Evolutionary conservation across 2,329 filamentous ascomycete species (phyloP).

Genomic region (Rhytidhysteron rufulum): DNA sequence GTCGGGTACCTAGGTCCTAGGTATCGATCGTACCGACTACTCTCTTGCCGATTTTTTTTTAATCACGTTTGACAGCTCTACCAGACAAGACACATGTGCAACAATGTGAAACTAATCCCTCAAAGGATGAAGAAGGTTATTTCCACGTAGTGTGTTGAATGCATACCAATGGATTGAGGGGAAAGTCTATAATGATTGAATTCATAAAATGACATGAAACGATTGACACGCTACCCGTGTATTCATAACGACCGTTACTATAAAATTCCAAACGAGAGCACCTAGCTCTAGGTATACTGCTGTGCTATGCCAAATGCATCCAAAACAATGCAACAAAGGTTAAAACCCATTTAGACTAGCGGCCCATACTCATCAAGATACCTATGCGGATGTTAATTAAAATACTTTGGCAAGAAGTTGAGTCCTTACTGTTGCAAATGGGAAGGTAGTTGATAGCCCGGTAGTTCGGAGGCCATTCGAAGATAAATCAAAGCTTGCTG

Average conservation of each 20-base stretch:
- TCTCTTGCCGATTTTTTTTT: no score
- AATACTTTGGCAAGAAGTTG: not conserved
- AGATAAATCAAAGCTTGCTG: slow-evolving; percentile 45
- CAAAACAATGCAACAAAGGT: not conserved
- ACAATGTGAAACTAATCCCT: no score
- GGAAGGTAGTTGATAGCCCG: slow-evolving; percentile 40
- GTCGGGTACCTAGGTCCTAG: no score
- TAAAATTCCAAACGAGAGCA: not conserved
- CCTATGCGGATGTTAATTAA: slow-evolving; percentile 15
- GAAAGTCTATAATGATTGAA: no score
- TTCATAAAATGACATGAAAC: no score
- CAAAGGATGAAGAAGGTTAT: no score
- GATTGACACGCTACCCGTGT: no score
- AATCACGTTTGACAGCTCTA: no score
- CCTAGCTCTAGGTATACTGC: slow-evolving; percentile 1
- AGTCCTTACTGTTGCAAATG: slow-evolving; percentile 45
- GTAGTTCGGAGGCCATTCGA: slow-evolving; percentile 39
- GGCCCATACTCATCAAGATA: slow-evolving; percentile 45
- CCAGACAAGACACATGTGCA: no score
- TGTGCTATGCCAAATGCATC: not conserved
- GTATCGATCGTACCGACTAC: no score
- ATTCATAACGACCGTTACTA: not conserved
- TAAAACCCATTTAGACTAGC: slow-evolving; percentile 4
- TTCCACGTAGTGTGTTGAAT: no score
- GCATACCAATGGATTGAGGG: no score